phyloP scores from a whole-genome alignment of 1,284 basidiomycete species.

The Marasmius fiardii region DNA sequence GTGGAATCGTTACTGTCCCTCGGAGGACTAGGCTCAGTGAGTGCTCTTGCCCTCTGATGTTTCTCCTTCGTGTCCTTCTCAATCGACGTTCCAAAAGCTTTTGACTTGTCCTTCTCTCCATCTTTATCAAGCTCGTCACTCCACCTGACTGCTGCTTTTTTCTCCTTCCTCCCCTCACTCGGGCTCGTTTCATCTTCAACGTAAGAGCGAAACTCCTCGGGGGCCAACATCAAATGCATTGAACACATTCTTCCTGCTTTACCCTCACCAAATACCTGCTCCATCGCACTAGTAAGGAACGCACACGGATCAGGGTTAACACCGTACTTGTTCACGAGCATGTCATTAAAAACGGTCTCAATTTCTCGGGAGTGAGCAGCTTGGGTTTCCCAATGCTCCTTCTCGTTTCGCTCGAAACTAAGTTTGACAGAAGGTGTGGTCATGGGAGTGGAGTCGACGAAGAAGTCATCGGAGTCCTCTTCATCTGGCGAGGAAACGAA shows the following conservation, averaged over 20 bases:
- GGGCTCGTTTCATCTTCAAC: not conserved
- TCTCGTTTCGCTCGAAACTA: slow-evolving; percentile 1
- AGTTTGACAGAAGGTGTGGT: not conserved
- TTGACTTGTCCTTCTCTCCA: not conserved
- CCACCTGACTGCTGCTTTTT: not conserved
- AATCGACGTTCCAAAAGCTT: slow-evolving; percentile 23
- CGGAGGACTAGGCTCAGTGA: slow-evolving; percentile 17
- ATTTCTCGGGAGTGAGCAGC: slow-evolving; percentile 36
- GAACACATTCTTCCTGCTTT: slow-evolving; percentile 34
- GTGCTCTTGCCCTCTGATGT: slow-evolving; percentile 16
- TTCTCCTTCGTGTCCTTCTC: slow-evolving; percentile 33
- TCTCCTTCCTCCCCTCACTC: not conserved
- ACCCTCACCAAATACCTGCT: slow-evolving; percentile 46
- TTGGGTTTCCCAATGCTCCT: slow-evolving; percentile 31
- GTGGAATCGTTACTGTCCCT: slow-evolving; percentile 7
- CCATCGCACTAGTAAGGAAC: slow-evolving; percentile 39
- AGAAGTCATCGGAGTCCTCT: not conserved
- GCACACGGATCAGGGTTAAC: slow-evolving; percentile 47
- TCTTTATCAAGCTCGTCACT: slow-evolving; percentile 12
- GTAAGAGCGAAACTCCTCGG: slow-evolving; percentile 27
- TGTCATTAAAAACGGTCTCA: slow-evolving; percentile 50
- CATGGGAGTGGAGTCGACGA: not conserved
- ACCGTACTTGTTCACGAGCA: slow-evolving; percentile 45
- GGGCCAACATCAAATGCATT: slow-evolving; percentile 55
- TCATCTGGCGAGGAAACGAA: not conserved